Percentiles rank a stretch among this genome's conserved stretches.
Evolutionary conservation across 306 rosid genomes (phyloP).

Genomic region (Rosa persica): DNA sequence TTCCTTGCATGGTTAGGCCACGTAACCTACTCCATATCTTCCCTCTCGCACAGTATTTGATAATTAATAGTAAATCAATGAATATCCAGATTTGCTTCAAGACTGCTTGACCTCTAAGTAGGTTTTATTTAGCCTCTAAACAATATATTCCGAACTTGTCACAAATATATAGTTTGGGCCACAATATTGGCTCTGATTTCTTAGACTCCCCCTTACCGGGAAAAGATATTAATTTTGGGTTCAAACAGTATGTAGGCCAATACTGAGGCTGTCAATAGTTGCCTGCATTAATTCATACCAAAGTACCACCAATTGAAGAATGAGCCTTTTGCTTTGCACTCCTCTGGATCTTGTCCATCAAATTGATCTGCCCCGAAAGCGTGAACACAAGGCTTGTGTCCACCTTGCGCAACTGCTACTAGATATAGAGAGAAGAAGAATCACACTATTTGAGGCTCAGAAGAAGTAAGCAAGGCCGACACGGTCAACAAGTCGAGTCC

Average conservation of each 20-base stretch:
- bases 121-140: too few species aligned
- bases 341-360: conserved; percentile 57
- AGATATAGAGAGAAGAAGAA: conserved; percentile 64
- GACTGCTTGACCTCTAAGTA: too few species aligned
- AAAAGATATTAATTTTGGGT: too few species aligned
- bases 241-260: conserved; percentile 40
- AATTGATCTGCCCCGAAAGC: conserved; percentile 87
- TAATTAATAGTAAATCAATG: too few species aligned
- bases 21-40: too few species aligned
- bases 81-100: too few species aligned
- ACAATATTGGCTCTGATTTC: too few species aligned
- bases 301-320: conserved; percentile 94
- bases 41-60: too few species aligned
- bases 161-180: too few species aligned
- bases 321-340: conserved; percentile 65
- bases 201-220: too few species aligned
- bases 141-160: too few species aligned
- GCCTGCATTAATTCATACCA: conserved; percentile 41
- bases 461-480: conserved; percentile 47
- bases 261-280: conserved; percentile 28
- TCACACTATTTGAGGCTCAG: conserved; percentile 37
- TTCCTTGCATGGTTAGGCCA: too few species aligned
- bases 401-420: conserved; percentile 68
- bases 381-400: conserved; percentile 87
- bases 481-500: conserved; percentile 65